Evolutionary conservation across 2,329 filamentous ascomycete species (phyloP), one percentile per base, ranked within the genome.

Genomic region (Sarocladium brachiariae): DNA sequence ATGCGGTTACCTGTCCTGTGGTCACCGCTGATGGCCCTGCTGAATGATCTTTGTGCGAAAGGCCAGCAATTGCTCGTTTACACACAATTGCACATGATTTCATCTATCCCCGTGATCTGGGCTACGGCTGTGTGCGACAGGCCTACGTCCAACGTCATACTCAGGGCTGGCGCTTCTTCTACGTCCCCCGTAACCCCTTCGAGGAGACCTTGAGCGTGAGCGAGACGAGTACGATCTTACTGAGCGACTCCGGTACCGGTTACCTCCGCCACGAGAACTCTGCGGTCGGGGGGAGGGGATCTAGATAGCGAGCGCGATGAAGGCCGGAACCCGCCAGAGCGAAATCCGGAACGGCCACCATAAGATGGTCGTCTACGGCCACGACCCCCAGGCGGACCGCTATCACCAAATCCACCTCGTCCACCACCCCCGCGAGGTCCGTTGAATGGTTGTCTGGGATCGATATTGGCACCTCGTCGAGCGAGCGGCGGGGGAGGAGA

Each of bases 401-500:
- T 65, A 50, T 65, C 58, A 45, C 61, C 66, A 34, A 58, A 58
- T 21, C 65, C 60, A 18, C 63, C 58, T 21, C 64, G 59, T n/a
- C 61, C 62, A 49, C 65, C 65, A 2, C 67, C 67, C 34, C 63
- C 64, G 50, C 65, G 65, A 9, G 59, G 58, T 10, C 58, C 60
- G 7, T 57, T 54, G 45, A 64, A 63, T 16, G 66, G 63, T 34
- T 67, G 55, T 54, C 68, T 59, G 53, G 82, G 72, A 62, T 81
- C 73, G 58, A 82, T 77, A 56, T 79, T 78, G 52, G 76, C 76
- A 52, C 79, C 78, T 47, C 79, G 78, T 48, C 84, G 79, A 49
- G 86, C 81, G 4, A 79, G 79, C 1, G 89, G 89, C 14, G 91
- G 91, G 41, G 86, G 82, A 16, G 82, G 83, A 6, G 88, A 91